Base-by-base conservation (phyloP, 805 yeast genomes). In the Starmerella etchellsii region DNA sequence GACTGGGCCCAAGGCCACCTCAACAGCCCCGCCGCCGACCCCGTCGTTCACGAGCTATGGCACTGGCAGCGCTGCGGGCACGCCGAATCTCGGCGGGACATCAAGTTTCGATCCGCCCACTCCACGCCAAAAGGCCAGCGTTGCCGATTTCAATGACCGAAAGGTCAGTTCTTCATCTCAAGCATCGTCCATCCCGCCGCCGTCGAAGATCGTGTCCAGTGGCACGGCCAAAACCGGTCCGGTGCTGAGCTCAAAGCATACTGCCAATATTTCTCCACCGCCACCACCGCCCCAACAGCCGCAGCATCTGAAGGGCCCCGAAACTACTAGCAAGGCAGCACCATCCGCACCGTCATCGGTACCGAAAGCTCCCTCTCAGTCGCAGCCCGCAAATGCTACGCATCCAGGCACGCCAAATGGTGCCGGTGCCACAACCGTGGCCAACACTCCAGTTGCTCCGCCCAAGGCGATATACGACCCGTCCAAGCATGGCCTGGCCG, bases 401-500 rank as follows among this genome's bases (percentile, higher is more conserved):
- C 11, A 11, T 11, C 26, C 26, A 24, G 15, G 15, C 30, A 27
- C n/a, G 14, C 14, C 32, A 8, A 16, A 10, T 3, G 23, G 20
- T 4, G 24, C 23, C 7, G 19, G 34, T 4, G 31, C 29, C 9
- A n/a, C 39, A 6, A 7, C 29, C 14, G 26, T 9, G 23, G n/a
- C 43, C 20, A 8, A 43, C 18, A 54, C 56, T 7, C 20, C 37
- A 18, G 22, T 23, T 6, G 19, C 16, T 4, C 16, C 37, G 13
- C 15, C 29, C 23, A 34, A 34, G 24, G 22, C 22, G 16, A 15
- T 27, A 50, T 36, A 60, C 53, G 43, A 56, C 60, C 44, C 61
- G 1, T 33, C 59, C 3, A 33, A 33, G 19, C 44, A 44, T 23
- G 54, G 54, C 4, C 57, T 69, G 41, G 67, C 69, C 27, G 76